phyloP scores from a whole-genome alignment of 2,329 filamentous ascomycete species.

The Colletotrichum sp. region DNA sequence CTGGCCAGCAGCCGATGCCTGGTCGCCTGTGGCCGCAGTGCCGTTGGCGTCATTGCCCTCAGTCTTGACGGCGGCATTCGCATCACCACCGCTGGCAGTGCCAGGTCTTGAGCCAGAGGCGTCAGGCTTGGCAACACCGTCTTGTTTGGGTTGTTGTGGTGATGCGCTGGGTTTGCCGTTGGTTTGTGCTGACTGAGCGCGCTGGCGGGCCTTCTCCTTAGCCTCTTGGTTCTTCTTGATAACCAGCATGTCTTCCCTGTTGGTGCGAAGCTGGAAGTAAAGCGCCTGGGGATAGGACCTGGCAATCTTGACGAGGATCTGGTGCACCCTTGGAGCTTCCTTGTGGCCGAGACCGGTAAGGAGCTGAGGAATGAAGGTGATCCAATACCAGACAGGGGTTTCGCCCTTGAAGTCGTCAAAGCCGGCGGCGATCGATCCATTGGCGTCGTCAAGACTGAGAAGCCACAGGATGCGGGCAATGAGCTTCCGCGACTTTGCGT shows the following conservation, averaged over 20 bases:
- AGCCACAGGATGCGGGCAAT: conserved; percentile 95
- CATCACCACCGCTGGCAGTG: conserved; percentile 53
- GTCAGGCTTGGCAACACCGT: conserved; percentile 44
- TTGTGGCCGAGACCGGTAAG: conserved; percentile 90
- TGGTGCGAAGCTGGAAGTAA: conserved; percentile 94
- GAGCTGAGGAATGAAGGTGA: conserved; percentile 97
- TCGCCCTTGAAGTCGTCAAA: conserved; percentile 98
- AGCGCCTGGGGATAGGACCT: conserved; percentile 95
- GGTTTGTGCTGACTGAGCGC: conserved; percentile 49
- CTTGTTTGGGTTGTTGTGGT: conserved; percentile 59
- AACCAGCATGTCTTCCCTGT: conserved; percentile 87
- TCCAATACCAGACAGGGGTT: conserved; percentile 99
- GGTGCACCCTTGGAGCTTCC: conserved; percentile 85
- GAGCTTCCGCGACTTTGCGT: conserved; percentile 91
- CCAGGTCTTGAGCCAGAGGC: conserved; percentile 48
- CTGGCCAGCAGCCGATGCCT: conserved; percentile 36
- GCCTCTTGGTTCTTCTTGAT: conserved; percentile 89
- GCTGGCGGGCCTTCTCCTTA: conserved; percentile 67
- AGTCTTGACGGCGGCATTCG: conserved; percentile 45
- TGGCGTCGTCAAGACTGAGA: conserved; percentile 88
- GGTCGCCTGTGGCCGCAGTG: conserved; percentile 21
- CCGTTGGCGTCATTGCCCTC: conserved; percentile 44
- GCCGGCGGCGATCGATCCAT: conserved; percentile 80
- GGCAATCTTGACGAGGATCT: conserved; percentile 89
- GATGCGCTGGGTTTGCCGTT: conserved; percentile 51